Base-by-base conservation (phyloP, 2,329 filamentous ascomycete species). In the Thermomyces lanuginosus region DNA sequence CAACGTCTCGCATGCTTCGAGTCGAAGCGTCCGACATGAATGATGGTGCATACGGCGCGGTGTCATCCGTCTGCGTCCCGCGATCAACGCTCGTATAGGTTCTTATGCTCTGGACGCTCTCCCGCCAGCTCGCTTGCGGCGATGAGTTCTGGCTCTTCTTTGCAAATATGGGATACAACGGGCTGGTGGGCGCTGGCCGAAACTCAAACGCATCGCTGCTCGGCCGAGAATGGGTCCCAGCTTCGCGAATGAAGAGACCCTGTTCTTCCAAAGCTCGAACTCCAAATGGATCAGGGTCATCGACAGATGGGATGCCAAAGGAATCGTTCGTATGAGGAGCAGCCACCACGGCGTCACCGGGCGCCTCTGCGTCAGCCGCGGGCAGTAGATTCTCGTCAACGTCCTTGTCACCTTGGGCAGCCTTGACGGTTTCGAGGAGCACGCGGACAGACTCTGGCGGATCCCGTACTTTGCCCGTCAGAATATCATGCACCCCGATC, bases 201-300 rank as follows among this genome's bases (percentile, higher is more conserved):
- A 80, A 89, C 44, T 86, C 80, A 48, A 93, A 91, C 39, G 77
- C 70, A 31, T 76, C 81, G 56, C 76, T 82, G 13, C 69, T 63
- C 2, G 83, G 81, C 29, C 81, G 64, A 28, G 69, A 62, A 26
- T 72, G 69, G 2, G 75, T 76, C 17, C 82, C 83, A n/a, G 84
- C 84, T 56, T 93, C 84, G 27, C 79, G 70, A 38, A 95, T 89
- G 41, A 86, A 80, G 30, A 93, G 60, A 2, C 86, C 86, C 34
- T 83, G 79, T 9, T 45, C 47, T 46, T 92, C 82, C n/a, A 95
- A 58, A 5, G 86, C 84, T 36, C 84, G 67, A 14, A 93, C 78
- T 13, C 86, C 86, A 45, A 80, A 95, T 0, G 86, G 86, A 48
- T 95, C 86, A 0, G 84, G 83, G 41, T 95, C 86, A 29, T 83